Evolutionary conservation across 306 rosid species (phyloP).

Genomic region (Boehmeria nivea): DNA sequence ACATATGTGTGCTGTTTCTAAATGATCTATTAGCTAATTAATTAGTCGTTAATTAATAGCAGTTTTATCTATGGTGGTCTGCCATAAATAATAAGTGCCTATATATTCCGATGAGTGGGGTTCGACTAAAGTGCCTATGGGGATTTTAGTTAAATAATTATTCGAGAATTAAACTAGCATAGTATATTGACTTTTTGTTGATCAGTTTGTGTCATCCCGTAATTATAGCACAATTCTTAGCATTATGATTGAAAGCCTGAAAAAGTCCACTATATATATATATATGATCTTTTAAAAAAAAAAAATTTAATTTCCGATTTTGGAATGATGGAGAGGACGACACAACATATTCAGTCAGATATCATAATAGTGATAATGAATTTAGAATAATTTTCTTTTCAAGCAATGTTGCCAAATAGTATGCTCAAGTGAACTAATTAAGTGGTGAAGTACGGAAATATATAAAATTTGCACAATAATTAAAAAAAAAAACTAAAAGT

Average conservation of each 20-base stretch:
- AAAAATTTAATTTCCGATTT: background rate
- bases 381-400: background rate
- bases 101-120: background rate
- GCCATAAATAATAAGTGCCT: background rate
- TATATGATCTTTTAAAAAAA: too few relatives aligned
- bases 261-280: constrained; percentile 4
- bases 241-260: constrained; percentile 6
- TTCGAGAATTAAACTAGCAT: background rate
- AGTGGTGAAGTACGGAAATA: too few relatives aligned
- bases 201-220: background rate
- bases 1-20: too few relatives aligned
- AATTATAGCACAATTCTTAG: background rate
- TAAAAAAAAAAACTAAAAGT: too few relatives aligned
- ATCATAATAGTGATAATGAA: background rate
- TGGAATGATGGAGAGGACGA: constrained; percentile 7
- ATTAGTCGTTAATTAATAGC: too few relatives aligned
- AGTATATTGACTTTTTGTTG: background rate
- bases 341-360: background rate
- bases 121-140: background rate
- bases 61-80: background rate
- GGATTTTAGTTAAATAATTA: background rate
- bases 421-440: background rate
- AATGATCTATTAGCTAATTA: too few relatives aligned
- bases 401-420: background rate
- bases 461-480: too few relatives aligned